Base-by-base conservation (phyloP, 2,329 filamentous ascomycete species). In the Penicillium sp. region DNA sequence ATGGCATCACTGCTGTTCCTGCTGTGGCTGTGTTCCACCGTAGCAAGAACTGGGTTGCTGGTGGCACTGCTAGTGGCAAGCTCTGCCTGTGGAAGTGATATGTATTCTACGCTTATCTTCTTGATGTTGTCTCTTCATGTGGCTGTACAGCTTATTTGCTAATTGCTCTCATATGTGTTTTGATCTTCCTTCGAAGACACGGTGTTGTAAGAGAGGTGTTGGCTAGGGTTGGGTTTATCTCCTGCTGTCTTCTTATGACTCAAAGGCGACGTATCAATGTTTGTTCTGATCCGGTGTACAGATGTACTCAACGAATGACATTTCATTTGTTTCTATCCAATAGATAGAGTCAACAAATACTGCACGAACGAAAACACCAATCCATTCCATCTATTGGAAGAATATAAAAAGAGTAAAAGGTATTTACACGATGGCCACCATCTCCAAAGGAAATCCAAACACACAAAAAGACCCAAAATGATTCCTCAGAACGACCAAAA, bases 1-100 rank as follows among this genome's bases (percentile, higher is more conserved):
- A 96, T 0, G 90, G 89, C 13, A 96, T 99, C 65, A 96, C 92
- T 0, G 94, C 94, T 7, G 94, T 99, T 4, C 94, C 94, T 3
- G 91, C 94, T 0, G 94, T 96, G 0, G 90, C 92, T 0, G 89
- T 92, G 49, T 94, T 97, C 66, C 94, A 99, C 72, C 89, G 90
- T 0, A 90, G 84, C 0, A 81, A 86, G 73, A 89, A 97, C 69
- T 99, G 94, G 94, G 88, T 99, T 36, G 92, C 90, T 0, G 93
- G 90, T 2, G 94, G 92, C 0, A 97, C 90, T 0, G 91, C 90
- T 0, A 96, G 91, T 70, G 94, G 94, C 2, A 97, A 97, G 76
- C 75, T 97, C 27, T 95, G 90, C 73, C 76, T 99, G 36, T 99
- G 93, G 92, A 88, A 88, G 82, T 96, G 21, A 44, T 47, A 2